These are phyloP conservation scores for Fraxinus excelsior DNA, from an alignment of 257 asterid genomes.

Conservation along the genomic window DNA sequence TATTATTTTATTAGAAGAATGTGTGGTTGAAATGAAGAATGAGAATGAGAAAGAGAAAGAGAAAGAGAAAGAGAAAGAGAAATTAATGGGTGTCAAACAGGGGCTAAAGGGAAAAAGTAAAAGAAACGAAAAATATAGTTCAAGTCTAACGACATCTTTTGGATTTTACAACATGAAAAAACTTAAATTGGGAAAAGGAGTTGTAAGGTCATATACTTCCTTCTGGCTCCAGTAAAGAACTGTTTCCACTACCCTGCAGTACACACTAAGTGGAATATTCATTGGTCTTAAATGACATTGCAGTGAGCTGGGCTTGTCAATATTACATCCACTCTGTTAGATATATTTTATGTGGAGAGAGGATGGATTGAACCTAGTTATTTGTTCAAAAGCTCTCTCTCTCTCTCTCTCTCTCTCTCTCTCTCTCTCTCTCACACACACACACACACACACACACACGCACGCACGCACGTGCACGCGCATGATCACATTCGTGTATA, in stretches of 20 bases:
- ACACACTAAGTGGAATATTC: neutral
- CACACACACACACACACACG: too few relatives aligned
- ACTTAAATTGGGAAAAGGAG: neutral
- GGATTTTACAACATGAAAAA: neutral
- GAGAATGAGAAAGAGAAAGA: too few relatives aligned
- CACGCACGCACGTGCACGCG: too few relatives aligned
- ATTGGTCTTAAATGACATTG: neutral
- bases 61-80: too few relatives aligned
- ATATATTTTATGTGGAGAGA: neutral
- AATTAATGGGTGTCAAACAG: too few relatives aligned
- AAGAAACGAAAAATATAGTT: neutral
- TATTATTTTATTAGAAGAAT: too few relatives aligned
- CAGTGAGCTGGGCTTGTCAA: neutral
- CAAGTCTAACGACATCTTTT: neutral
- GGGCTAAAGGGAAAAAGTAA: constrained; percentile 18
- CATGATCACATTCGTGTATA: too few relatives aligned
- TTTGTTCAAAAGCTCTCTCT: too few relatives aligned
- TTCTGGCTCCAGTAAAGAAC: neutral
- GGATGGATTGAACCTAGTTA: neutral
- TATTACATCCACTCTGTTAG: neutral
- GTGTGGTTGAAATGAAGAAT: too few relatives aligned
- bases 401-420: too few relatives aligned
- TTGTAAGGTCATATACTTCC: neutral
- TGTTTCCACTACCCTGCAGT: neutral
- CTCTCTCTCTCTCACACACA: too few relatives aligned